Conservation (phyloP, 345 rosid species). For the Populus nigra region DNA sequence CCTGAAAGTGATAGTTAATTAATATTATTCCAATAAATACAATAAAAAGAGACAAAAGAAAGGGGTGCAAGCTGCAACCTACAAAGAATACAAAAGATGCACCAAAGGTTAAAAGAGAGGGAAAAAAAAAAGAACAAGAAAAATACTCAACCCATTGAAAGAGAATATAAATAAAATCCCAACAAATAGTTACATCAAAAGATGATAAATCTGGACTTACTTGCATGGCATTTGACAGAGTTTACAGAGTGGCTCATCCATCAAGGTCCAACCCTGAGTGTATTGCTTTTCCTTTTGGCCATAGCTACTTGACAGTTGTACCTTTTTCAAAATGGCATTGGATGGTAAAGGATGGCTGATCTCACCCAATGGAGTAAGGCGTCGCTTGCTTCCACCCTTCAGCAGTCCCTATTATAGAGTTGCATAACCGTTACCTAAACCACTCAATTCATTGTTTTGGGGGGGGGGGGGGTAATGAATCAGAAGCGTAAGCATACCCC, state of each 20-base stretch:
- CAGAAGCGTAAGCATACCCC: conserved; percentile 42
- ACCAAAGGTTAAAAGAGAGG: not conserved
- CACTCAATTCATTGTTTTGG: not conserved
- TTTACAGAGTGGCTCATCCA: conserved; percentile 86
- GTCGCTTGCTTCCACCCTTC: conserved; percentile 82
- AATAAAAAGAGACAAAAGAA: not conserved
- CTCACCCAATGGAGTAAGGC: conserved; percentile 64
- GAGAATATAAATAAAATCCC: not conserved
- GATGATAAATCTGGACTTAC: conserved; percentile 43
- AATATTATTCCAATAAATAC: not conserved
- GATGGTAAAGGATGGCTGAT: conserved; percentile 71
- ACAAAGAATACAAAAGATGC: too few relatives aligned
- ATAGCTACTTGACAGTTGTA: conserved; percentile 47
- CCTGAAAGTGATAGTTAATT: conserved; percentile 39
- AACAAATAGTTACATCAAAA: conserved; percentile 2
- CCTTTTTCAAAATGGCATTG: conserved; percentile 70
- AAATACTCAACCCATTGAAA: not conserved
- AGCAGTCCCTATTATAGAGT: conserved; percentile 67
- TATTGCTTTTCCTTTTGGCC: conserved; percentile 69
- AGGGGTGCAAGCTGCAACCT: not conserved
- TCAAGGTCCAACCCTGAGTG: conserved; percentile 73
- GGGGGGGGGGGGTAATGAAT: not conserved
- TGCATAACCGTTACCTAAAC: conserved; percentile 13
- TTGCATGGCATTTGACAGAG: conserved; percentile 80
- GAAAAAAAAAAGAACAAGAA: not conserved